These are phyloP conservation scores for Paracoccidioides brasiliensis DNA, from an alignment of 2,329 filamentous ascomycete genomes.

Conservation along the genomic window DNA sequence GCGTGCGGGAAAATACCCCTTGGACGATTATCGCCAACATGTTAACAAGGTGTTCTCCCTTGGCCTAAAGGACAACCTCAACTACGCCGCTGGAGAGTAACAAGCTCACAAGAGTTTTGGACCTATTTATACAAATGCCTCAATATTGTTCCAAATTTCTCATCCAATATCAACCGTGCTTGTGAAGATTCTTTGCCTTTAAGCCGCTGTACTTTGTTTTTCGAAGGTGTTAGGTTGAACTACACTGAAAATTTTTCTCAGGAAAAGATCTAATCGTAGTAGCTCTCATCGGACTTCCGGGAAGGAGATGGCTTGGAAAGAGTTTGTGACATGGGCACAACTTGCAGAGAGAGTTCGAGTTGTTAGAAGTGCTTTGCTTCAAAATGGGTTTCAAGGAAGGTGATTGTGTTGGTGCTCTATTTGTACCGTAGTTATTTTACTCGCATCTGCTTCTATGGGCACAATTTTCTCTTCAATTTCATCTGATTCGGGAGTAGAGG, in stretches of 20 bases:
- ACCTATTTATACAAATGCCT: constrained; percentile 30
- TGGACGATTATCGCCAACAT: constrained; percentile 10
- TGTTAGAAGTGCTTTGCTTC: constrained; percentile 26
- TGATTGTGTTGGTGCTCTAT: constrained; percentile 31
- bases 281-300: constrained; percentile 29
- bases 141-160: constrained; percentile 23
- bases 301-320: constrained; percentile 25
- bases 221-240: constrained; percentile 25
- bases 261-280: constrained; percentile 22
- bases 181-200: constrained; percentile 27
- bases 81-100: constrained; percentile 29
- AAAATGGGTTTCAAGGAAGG: constrained; percentile 26
- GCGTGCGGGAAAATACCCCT: constrained; percentile 8
- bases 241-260: constrained; percentile 28
- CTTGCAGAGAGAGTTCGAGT: constrained; percentile 27
- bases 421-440: constrained; percentile 30
- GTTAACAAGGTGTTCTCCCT: constrained; percentile 10
- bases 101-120: constrained; percentile 32
- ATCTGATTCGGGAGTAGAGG: constrained; percentile 31
- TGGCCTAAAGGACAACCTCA: constrained; percentile 17
- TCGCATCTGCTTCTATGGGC: constrained; percentile 30
- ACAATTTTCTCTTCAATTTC: constrained; percentile 34
- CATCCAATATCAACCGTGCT: constrained; percentile 20
- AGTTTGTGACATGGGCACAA: constrained; percentile 28
- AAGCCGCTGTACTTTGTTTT: constrained; percentile 27